These are phyloP conservation scores for Thinopyrum obtusiflorum DNA, from an alignment of 202 grass and related monocot genomes.

Conservation along the genomic window DNA sequence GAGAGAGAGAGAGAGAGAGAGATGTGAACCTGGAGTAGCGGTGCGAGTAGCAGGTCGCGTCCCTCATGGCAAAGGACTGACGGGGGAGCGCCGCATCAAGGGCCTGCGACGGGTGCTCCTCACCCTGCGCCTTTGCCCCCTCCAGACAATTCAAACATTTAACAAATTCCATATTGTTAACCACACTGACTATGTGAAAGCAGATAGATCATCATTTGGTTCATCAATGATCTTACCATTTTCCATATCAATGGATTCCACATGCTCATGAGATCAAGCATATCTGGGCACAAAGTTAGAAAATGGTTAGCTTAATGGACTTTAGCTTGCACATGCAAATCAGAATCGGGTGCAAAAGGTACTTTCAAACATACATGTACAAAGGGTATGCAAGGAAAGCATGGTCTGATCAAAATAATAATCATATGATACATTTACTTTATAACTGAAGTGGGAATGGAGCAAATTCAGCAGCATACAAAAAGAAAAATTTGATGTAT, in stretches of 20 bases:
- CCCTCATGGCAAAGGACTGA: no score
- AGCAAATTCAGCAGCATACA: background rate
- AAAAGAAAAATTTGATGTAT: background rate
- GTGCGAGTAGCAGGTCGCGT: no score
- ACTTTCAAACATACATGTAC: background rate
- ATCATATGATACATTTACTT: background rate
- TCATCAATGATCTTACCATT: constrained; percentile 48
- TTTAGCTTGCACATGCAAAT: background rate
- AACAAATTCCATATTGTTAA: background rate
- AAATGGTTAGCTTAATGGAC: background rate
- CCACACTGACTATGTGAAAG: background rate
- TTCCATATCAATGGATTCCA: constrained; percentile 81
- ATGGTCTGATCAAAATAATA: background rate
- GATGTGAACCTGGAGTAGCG: no score
- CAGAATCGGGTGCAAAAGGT: background rate
- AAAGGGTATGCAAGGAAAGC: background rate
- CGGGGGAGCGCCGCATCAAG: no score
- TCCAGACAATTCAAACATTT: background rate
- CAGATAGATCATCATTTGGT: background rate
- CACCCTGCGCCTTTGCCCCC: no score
- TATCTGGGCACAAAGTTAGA: constrained; percentile 34
- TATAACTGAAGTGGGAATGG: background rate
- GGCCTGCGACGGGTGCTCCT: no score
- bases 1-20: no score
- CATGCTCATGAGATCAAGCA: constrained; percentile 80